Percentiles rank a stretch among this genome's conserved stretches.
Conservation (phyloP, 768 basidiomycete species). For the Russula griseocarnosa region DNA sequence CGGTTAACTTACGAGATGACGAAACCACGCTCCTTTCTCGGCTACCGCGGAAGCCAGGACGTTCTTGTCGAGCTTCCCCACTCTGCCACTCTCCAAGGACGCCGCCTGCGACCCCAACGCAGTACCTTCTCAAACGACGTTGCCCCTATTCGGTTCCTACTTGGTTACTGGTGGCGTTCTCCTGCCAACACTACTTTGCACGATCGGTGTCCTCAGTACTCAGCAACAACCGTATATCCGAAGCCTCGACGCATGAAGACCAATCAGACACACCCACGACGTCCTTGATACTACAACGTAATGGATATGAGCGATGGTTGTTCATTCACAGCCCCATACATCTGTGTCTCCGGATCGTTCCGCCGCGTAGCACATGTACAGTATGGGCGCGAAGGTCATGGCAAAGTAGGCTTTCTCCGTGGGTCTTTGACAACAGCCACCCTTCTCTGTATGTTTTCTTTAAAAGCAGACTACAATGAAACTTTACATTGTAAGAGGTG, state of each 20-base stretch:
- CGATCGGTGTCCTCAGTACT: neutral
- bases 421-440: slow-evolving; percentile 26
- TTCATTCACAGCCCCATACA: neutral
- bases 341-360: neutral
- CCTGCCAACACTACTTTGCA: slow-evolving; percentile 2
- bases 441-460: slow-evolving; percentile 21
- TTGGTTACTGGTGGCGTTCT: neutral
- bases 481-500: neutral
- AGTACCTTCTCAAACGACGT: neutral
- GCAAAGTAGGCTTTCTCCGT: slow-evolving; percentile 23
- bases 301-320: neutral
- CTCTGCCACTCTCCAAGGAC: too few species aligned
- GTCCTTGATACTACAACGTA: slow-evolving; percentile 1
- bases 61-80: neutral
- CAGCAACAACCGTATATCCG: slow-evolving; percentile 4
- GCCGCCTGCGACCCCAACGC: neutral
- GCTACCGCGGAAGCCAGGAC: slow-evolving; percentile 1
- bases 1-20: neutral
- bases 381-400: slow-evolving; percentile 2
- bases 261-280: neutral
- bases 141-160: neutral
- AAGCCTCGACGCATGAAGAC: neutral
- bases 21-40: neutral
- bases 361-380: neutral
- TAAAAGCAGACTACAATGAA: slow-evolving; percentile 21